Evolutionary conservation across 2,329 filamentous ascomycete genomes (phyloP).

Genomic region (Cercospora janseana): DNA sequence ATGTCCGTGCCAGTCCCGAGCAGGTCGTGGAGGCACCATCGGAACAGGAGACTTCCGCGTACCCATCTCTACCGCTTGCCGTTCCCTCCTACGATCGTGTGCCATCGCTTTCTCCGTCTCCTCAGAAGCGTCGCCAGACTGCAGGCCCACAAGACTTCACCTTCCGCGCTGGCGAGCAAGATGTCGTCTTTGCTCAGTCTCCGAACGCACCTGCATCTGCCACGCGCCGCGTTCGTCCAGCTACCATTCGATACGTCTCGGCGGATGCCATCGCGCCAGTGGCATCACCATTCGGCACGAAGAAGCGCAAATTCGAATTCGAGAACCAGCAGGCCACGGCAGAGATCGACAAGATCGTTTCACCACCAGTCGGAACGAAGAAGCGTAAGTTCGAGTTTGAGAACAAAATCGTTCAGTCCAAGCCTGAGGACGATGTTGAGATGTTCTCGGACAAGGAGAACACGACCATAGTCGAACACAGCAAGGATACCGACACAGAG

Average conservation of each 20-base stretch:
- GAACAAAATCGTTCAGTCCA: slow-evolving; percentile 12
- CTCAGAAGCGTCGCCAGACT: slow-evolving; percentile 39
- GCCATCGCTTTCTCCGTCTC: slow-evolving; percentile 33
- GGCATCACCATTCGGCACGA: slow-evolving; percentile 32
- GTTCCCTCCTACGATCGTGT: slow-evolving; percentile 14
- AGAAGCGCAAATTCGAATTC: slow-evolving; percentile 47
- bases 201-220: slow-evolving; percentile 33
- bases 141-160: slow-evolving; percentile 47
- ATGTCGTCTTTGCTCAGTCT: slow-evolving; percentile 45
- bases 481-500: slow-evolving; percentile 29
- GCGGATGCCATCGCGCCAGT: slow-evolving; percentile 31
- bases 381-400: slow-evolving; percentile 23
- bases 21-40: slow-evolving; percentile 6
- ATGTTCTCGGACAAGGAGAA: slow-evolving; percentile 47
- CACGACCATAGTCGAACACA: slow-evolving; percentile 28
- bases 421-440: slow-evolving; percentile 15
- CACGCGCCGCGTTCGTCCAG: slow-evolving; percentile 34
- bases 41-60: not conserved
- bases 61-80: slow-evolving; percentile 23
- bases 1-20: slow-evolving; percentile 8
- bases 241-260: slow-evolving; percentile 48
- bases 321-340: slow-evolving; percentile 30
- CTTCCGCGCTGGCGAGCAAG: slow-evolving; percentile 46
- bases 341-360: slow-evolving; percentile 43
- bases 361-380: slow-evolving; percentile 17